Evolutionary conservation across 176 grass and related monocot species (phyloP), one percentile per base, ranked within the genome.

Genomic region (Aegilops tauschii): DNA sequence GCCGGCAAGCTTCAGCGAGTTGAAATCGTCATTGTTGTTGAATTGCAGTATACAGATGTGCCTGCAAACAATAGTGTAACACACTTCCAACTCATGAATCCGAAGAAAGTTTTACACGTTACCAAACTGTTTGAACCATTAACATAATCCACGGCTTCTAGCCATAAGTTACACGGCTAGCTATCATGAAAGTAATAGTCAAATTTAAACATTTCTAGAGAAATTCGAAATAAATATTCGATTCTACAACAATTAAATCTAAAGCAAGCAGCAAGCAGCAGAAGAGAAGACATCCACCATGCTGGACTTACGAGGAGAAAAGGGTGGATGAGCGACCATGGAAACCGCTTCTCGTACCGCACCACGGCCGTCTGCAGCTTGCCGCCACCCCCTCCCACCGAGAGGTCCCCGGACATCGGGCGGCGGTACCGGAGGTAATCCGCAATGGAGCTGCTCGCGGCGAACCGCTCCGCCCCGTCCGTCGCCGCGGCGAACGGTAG

Each of bases 291-390:
- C 40, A 35, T 67, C 4, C 9, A 80, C n/a, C 11, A 73, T n/a
- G 70, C 23, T 11, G n/a, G 45, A 65, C 87, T 70, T 68, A 92
- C 95, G 35, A 85, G 89, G 67, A 95, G 91, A 64, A 78, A 90
- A 25, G 96, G 93, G 65, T 91, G 72, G 17, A 98, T 20, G 54
- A 96, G 74, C 17, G 89, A 85, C 90, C 90, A 94, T 27, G 96
- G 93, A 76, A 94, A 30, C 7, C 76, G 89, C 86, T 91, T 98
- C 90, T 87, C 65, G 90, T 92, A 96, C 28, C 82, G 90, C 34
- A 98, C 93, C 13, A 98, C 94, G 14, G 96, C 93, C 27, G 93
- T 92, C 81, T 98, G 93, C 63, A 98, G 88, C 86, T 98, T 85
- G 12, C 88, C 45, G 79, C 92, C 52, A 56, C 62, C 25, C 50